Evolutionary conservation across 2,329 filamentous ascomycete species (phyloP), one percentile per base, ranked within the genome.

Genomic region (Trichoderma lentiforme): DNA sequence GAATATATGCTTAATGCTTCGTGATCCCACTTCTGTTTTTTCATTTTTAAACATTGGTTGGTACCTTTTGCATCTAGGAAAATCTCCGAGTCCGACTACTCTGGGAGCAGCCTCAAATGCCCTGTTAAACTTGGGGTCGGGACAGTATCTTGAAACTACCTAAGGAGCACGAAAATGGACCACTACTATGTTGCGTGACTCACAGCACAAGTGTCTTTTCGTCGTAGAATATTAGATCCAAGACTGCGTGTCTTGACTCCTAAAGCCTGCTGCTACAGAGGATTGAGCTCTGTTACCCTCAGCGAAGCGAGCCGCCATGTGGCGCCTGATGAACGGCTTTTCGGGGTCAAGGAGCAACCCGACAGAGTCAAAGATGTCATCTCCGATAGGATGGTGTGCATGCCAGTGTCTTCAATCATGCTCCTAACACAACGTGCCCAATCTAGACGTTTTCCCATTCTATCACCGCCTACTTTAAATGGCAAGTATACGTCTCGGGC

Each of bases 331-430:
- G n/a, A 18, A 61, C 66, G 66, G 66, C 66, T 61, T 43, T 24
- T 69, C 66, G 66, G 66, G 66, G 34, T 69, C 28, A 14, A 26
- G 28, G 34, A 69, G 28, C 56, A 51, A 9, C 36, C 66, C 66
- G 66, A 47, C 36, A 32, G 21, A 43, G 26, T 34, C 28, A 61
- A 51, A 39, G n/a, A 69, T 24, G 66, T 15, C 47, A 67, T 47
- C 24, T n/a, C 34, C 7, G 36, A 34, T 47, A 34, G n/a, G 61
- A 30, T 39, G 60, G 14, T 60, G 26, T 60, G 47, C 47, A 14
- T 60, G 4, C 18, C 53, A 5, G 15, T 30, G 53, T 57, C 32
- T 11, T 39, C 32, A 18, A 7, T 24, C 58, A 24, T 4, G 18
- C 7, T 18, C 26, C 15, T n/a, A 21, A 4, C 21, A 53, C 21